phyloP scores from a whole-genome alignment of 2,329 filamentous ascomycete genomes.

The Myriosclerotinia duriaeana region DNA sequence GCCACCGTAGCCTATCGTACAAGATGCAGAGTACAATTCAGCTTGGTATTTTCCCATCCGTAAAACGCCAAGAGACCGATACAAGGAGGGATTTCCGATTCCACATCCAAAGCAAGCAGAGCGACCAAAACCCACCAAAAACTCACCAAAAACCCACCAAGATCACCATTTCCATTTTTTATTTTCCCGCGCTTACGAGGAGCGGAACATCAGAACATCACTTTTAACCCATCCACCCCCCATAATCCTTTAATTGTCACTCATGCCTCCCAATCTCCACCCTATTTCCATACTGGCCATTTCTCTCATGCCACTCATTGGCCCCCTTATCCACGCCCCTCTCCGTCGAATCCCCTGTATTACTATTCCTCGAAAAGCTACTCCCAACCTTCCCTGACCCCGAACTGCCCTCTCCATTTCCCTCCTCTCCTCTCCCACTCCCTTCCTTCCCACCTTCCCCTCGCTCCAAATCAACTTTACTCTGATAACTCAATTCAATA shows the following conservation, averaged over 20 bases:
- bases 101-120: not conserved
- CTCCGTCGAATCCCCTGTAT: not conserved
- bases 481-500: conserved; percentile 27
- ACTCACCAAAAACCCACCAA: too few relatives aligned
- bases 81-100: too few relatives aligned
- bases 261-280: conserved; percentile 14
- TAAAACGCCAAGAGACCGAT: not conserved
- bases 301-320: not conserved
- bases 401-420: not conserved
- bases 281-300: not conserved
- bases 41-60: not conserved
- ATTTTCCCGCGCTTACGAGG: not conserved
- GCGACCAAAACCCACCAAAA: not conserved
- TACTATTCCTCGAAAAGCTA: not conserved
- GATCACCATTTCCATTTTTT: not conserved
- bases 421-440: not conserved
- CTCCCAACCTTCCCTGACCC: not conserved
- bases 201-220: not conserved
- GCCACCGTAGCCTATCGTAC: too few relatives aligned
- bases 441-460: not conserved
- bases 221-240: not conserved
- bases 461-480: conserved; percentile 15
- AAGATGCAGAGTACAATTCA: too few relatives aligned
- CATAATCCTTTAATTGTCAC: not conserved
- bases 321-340: not conserved